These are phyloP conservation scores for Isoetes taiwanensis DNA, from an alignment of 75 land plant genomes.

Conservation along the genomic window DNA sequence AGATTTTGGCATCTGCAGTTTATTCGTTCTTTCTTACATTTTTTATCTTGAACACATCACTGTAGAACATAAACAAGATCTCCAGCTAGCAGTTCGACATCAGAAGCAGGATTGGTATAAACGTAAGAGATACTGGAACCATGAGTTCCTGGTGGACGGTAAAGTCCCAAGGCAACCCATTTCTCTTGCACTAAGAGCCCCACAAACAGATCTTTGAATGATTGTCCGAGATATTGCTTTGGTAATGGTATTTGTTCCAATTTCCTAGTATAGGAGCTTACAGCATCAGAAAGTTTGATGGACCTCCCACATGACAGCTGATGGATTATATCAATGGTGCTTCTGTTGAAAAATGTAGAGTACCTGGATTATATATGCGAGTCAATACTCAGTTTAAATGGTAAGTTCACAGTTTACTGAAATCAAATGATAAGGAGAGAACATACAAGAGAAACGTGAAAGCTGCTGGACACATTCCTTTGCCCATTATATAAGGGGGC, in stretches of 20 bases:
- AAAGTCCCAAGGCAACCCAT: slow-evolving; percentile 25
- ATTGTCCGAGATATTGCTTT: slow-evolving; percentile 22
- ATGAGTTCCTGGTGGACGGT: slow-evolving; percentile 17
- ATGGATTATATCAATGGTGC: slow-evolving; percentile 23
- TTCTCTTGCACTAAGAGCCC: slow-evolving; percentile 20
- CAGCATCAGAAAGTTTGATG: not conserved
- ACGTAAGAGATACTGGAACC: slow-evolving; percentile 25
- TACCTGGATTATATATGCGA: too few relatives aligned
- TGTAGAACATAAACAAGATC: slow-evolving; percentile 29
- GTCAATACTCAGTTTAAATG: too few relatives aligned
- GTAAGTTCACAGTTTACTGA: too few relatives aligned
- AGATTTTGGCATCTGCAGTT: too few relatives aligned
- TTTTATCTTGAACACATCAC: not conserved
- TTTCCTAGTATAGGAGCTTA: not conserved
- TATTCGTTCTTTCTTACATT: too few relatives aligned
- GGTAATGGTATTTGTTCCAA: slow-evolving; percentile 29
- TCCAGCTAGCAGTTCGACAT: slow-evolving; percentile 2
- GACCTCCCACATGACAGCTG: slow-evolving; percentile 29
- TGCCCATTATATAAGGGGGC: slow-evolving; percentile 33
- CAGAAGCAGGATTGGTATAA: slow-evolving; percentile 25
- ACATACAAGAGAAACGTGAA: slow-evolving; percentile 35
- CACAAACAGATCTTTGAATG: slow-evolving; percentile 21
- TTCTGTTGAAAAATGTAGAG: slow-evolving; percentile 35
- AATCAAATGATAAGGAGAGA: too few relatives aligned
- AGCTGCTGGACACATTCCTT: slow-evolving; percentile 25